Evolutionary conservation across 2,329 filamentous ascomycete genomes (phyloP), one percentile per base, ranked within the genome.

Genomic region (Colletotrichum liriopes): DNA sequence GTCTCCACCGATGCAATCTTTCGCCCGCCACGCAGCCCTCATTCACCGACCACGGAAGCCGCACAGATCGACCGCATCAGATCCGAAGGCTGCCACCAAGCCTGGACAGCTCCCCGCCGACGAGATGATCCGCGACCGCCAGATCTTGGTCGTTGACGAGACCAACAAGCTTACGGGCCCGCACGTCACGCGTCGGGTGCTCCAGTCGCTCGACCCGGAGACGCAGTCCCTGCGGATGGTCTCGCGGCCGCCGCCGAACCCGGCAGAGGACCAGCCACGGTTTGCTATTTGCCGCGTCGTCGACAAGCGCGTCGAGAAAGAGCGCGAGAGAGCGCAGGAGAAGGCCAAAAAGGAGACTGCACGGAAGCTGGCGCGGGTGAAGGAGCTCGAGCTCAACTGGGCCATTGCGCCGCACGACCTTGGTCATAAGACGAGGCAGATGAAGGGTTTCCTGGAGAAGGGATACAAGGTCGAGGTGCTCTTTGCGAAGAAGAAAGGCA

Each of bases 321-420:
- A 85, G 75, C 79, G 81, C 61, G 75, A 80, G 52, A 85, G 86
- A 73, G 82, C 85, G 73, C 84, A 82, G 74, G 83, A 84, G 73
- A 81, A 82, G 76, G 84, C 79, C 75, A 83, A 80, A 65, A 84
- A 84, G 56, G 82, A 84, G 71, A 76, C 77, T 76, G 78, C 83
- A 73, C 80, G 81, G 75, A 72, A 80, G 78, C 76, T 78, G 26
- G 77, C 83, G 45, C 86, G 85, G 75, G 79, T 82, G 20, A 98
- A 98, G 84, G 92, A 92, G 79, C 81, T 98, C n/a, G 95, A 98
- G 83, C 77, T 98, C 77, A 96, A 94, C 81, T 98, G 95, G 95
- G 91, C 92, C 43, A 97, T 97, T 77, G 91, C 91, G 73, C 79
- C 82, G 16, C 89, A 96, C 79, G 95, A 98, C 84, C 81, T 98